These are phyloP conservation scores for Triangularia setosa DNA, from an alignment of 2,329 filamentous ascomycete species.

Conservation along the genomic window DNA sequence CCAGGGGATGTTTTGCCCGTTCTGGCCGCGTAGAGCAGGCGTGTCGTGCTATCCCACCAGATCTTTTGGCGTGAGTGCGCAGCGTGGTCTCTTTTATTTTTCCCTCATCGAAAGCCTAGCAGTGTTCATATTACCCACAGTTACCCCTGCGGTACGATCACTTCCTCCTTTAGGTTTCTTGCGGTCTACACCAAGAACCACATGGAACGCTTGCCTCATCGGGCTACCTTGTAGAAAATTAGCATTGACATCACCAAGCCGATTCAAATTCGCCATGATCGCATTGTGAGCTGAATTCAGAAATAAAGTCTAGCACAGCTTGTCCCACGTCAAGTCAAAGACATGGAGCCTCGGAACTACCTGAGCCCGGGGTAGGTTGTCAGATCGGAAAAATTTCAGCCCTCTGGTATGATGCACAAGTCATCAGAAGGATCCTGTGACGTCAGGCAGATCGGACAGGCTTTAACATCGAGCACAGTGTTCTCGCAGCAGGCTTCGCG, in stretches of 20 bases:
- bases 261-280: background rate
- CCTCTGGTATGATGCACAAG: background rate
- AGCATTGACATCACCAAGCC: background rate
- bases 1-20: slow-evolving; percentile 1
- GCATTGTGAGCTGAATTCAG: background rate
- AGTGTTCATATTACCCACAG: background rate
- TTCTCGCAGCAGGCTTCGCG: background rate
- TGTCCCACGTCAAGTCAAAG: background rate
- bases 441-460: background rate
- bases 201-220: background rate
- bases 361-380: background rate
- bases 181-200: background rate
- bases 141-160: background rate
- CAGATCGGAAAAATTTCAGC: background rate
- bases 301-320: background rate
- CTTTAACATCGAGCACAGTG: background rate
- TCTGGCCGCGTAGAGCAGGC: background rate
- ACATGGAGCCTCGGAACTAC: background rate
- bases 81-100: background rate
- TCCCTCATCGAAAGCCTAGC: background rate
- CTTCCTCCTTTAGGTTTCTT: background rate
- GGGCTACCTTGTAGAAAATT: background rate
- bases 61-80: background rate
- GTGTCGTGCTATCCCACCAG: background rate
- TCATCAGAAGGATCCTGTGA: background rate